Conservation (phyloP, 2,329 filamentous ascomycete species). For the Nannizziopsis barbatae region DNA sequence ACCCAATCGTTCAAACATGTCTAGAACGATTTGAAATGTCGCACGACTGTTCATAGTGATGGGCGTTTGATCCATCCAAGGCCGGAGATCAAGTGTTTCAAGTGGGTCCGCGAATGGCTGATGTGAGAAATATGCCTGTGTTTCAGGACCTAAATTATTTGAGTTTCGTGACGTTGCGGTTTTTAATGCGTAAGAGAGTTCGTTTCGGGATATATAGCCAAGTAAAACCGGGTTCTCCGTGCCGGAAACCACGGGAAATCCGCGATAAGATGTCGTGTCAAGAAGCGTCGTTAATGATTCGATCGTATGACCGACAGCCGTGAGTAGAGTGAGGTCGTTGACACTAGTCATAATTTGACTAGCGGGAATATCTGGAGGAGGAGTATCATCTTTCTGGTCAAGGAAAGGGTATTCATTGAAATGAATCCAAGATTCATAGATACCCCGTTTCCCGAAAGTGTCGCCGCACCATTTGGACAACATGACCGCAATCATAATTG, state of each 20-base stretch:
- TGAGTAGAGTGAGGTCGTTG: slow-evolving; percentile 80
- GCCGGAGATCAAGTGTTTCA: slow-evolving; percentile 71
- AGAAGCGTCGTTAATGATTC: slow-evolving; percentile 61
- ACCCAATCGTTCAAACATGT: slow-evolving; percentile 90
- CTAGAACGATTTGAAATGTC: slow-evolving; percentile 71
- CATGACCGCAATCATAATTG: slow-evolving; percentile 99
- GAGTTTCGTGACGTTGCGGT: slow-evolving; percentile 42
- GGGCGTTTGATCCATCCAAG: slow-evolving; percentile 98
- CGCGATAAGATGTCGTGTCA: slow-evolving; percentile 64
- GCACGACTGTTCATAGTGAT: slow-evolving; percentile 72
- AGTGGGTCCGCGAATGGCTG: slow-evolving; percentile 68
- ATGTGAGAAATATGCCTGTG: slow-evolving; percentile 75
- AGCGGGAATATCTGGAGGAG: slow-evolving; percentile 74
- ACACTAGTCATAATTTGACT: slow-evolving; percentile 82
- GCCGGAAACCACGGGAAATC: slow-evolving; percentile 81
- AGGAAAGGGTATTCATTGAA: slow-evolving; percentile 93
- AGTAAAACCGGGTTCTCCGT: slow-evolving; percentile 66
- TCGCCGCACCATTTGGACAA: slow-evolving; percentile 97
- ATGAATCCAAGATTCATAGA: slow-evolving; percentile 97
- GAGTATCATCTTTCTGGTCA: slow-evolving; percentile 71
- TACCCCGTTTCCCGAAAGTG: slow-evolving; percentile 80
- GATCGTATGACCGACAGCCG: slow-evolving; percentile 79
- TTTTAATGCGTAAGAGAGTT: slow-evolving; percentile 70
- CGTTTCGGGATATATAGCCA: slow-evolving; percentile 87
- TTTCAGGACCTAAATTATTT: slow-evolving; percentile 51